Conservation (phyloP, 164 flowering plant species). For the Litsea cubeba region DNA sequence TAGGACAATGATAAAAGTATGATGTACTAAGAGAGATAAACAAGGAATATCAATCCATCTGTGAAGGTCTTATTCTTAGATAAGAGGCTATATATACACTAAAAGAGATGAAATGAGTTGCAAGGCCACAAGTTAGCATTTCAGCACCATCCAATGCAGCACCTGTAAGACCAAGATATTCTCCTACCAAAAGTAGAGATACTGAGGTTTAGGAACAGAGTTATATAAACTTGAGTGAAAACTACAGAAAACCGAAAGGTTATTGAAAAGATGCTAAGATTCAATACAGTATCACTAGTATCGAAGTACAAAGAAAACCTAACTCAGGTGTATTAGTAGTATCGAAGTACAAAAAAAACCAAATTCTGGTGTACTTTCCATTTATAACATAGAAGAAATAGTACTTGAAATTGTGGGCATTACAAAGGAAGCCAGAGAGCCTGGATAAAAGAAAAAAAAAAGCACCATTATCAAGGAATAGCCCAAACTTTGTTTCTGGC, state of each 20-base stretch:
- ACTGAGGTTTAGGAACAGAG: background rate
- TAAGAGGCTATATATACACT: background rate
- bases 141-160: background rate
- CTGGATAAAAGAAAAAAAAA: constrained; percentile 20
- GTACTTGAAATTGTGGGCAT: background rate
- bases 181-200: background rate
- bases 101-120: background rate
- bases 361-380: too few relatives aligned
- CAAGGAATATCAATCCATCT: too few relatives aligned
- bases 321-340: too few relatives aligned
- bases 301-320: background rate
- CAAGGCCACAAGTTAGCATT: background rate
- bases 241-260: background rate
- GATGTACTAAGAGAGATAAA: too few relatives aligned
- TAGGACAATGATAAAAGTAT: background rate
- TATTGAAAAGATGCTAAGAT: background rate
- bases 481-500: constrained; percentile 22
- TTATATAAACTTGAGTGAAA: background rate
- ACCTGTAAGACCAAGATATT: background rate
- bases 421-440: constrained; percentile 21
- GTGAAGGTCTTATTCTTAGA: too few relatives aligned
- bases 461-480: constrained; percentile 23
- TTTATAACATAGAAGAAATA: too few relatives aligned
- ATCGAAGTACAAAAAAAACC: too few relatives aligned
- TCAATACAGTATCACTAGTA: background rate